These are phyloP conservation scores for bread wheat (Triticum aestivum) DNA, from an alignment of 176 grass and related monocot genomes.

Conservation along the genomic window DNA sequence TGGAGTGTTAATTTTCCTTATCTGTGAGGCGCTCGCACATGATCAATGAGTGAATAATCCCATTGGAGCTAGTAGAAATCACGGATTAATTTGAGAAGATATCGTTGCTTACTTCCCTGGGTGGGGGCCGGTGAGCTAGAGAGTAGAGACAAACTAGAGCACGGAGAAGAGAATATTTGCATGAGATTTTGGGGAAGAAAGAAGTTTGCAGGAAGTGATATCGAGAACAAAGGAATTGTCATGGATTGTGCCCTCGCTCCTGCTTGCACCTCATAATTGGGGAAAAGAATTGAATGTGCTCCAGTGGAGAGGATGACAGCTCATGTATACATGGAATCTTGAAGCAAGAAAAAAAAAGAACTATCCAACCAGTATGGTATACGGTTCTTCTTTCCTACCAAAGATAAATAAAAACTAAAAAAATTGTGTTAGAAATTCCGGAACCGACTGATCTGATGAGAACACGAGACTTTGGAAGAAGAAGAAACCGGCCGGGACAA, in stretches of 20 bases:
- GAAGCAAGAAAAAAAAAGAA: not conserved
- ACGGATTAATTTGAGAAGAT: slow-evolving; percentile 31
- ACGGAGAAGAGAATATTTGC: slow-evolving; percentile 52
- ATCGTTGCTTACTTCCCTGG: slow-evolving; percentile 1
- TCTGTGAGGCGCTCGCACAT: slow-evolving; percentile 21
- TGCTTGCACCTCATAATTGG: slow-evolving; percentile 47
- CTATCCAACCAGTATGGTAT: not conserved
- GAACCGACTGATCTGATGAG: not conserved
- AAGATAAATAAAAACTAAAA: not conserved
- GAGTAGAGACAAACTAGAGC: slow-evolving; percentile 39
- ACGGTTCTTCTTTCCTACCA: not conserved
- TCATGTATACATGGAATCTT: slow-evolving; percentile 57
- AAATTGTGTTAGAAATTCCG: not conserved
- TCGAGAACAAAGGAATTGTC: slow-evolving; percentile 53
- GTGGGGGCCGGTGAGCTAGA: slow-evolving; percentile 12
- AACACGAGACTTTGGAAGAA: slow-evolving; percentile 26
- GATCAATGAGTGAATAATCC: slow-evolving; percentile 34
- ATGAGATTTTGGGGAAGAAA: slow-evolving; percentile 39
- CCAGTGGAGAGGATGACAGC: slow-evolving; percentile 41
- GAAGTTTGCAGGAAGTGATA: slow-evolving; percentile 39
- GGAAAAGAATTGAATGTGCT: slow-evolving; percentile 35
- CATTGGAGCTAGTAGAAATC: slow-evolving; percentile 42
- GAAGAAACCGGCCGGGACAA: not conserved
- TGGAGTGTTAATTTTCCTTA: slow-evolving; percentile 30
- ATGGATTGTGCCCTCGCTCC: slow-evolving; percentile 47